A percentile compares a stretch with the other conserved stretches of the same genome.
phyloP scores from a whole-genome alignment of 2,329 filamentous ascomycete species.

The Alternaria conjuncta region DNA sequence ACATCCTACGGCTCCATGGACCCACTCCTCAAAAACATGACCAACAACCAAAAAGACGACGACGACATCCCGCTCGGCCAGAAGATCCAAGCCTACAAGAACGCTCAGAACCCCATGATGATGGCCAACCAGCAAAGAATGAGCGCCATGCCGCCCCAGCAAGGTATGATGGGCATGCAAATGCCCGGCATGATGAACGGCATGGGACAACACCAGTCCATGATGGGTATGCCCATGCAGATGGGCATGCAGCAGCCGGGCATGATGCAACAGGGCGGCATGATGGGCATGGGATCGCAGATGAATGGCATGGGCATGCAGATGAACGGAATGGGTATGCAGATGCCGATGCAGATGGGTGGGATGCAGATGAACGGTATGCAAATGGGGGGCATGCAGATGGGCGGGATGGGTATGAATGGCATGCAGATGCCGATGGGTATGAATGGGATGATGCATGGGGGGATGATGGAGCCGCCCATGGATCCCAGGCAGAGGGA shows the following conservation, averaged over 20 bases:
- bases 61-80: conserved; percentile 39
- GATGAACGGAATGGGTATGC: conserved; percentile 17
- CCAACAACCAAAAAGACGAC: conserved; percentile 33
- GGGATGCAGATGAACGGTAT: conserved; percentile 12
- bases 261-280: conserved; percentile 6
- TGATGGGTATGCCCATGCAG: conserved; percentile 8
- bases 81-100: conserved; percentile 49
- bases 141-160: conserved; percentile 11
- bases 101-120: conserved; percentile 33
- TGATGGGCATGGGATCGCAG: conserved; percentile 7
- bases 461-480: conserved; percentile 29
- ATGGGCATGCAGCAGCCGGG: conserved; percentile 8
- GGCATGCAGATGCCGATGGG: conserved; percentile 20
- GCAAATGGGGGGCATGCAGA: conserved; percentile 10
- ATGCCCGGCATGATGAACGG: conserved; percentile 25
- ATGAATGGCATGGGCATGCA: conserved; percentile 6
- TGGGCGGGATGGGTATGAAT: not conserved
- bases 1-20: conserved; percentile 38
- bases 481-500: conserved; percentile 60
- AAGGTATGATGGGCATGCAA: conserved; percentile 28
- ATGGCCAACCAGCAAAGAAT: conserved; percentile 22
- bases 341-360: not conserved
- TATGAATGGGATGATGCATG: conserved; percentile 29
- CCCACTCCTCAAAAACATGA: conserved; percentile 34
- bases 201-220: conserved; percentile 9